Evolutionary conservation across 2,329 filamentous ascomycete species (phyloP), one percentile per base, ranked within the genome.

Genomic region (Sordariomycetes sp.): DNA sequence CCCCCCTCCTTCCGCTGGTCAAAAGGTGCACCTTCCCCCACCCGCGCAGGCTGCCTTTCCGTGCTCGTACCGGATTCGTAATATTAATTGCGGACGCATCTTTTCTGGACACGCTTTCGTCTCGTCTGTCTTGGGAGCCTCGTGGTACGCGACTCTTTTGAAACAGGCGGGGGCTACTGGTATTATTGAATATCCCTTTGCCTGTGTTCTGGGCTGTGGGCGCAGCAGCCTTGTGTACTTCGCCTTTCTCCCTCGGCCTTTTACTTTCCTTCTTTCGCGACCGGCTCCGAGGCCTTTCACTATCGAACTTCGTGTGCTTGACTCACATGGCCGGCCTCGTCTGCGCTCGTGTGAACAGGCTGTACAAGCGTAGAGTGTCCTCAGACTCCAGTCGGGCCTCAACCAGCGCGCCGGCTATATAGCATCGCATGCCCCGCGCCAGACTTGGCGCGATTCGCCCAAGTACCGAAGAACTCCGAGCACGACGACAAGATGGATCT

Each of bases 401-500:
- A 50, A n/a, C 16, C 20, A 50, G 7, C 35, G 35, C 22, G 20
- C n/a, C 46, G 11, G 20, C 11, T 24, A 50, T 50, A 50, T 12
- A 4, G 46, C 46, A 22, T 7, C 46, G 20, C 20, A 6, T 46
- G 16, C 2, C 6, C n/a, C 46, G n/a, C 22, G 20, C 6, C 20
- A 24, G 12, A 50, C 46, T 14, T 50, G n/a, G 20, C n/a, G 20
- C 52, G 24, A n/a, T 37, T 14, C 43, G 22, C 46, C 32, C 7
- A 24, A 52, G 32, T 32, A 43, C 20, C 55, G n/a, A 32, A 7
- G 14, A 18, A 46, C 20, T 20, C 28, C 11, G n/a, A 51, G 12
- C 8, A 55, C 24, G 20, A 12, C 46, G 53, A 46, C 28, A 61
- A 14, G 35, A 76, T 76, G 74, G 72, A 75, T 59, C 67, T 72